A percentile compares a stretch with the other conserved stretches of the same genome.
These are phyloP conservation scores for Beverwykella pulmonaria DNA, from an alignment of 495 filamentous ascomycete genomes.

Conservation along the genomic window DNA sequence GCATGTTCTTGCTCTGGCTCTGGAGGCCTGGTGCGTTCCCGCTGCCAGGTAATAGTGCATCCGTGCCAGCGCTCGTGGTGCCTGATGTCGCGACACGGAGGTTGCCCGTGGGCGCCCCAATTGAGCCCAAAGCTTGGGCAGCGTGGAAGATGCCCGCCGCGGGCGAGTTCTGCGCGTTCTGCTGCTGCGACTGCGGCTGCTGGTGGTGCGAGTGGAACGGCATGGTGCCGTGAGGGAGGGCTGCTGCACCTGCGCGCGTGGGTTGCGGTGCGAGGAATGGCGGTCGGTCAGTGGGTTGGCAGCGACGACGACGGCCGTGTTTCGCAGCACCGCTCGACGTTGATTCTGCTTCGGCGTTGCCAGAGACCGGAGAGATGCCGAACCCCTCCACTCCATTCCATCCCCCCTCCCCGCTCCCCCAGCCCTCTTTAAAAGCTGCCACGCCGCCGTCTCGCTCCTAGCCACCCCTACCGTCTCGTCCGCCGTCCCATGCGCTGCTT, in stretches of 20 bases:
- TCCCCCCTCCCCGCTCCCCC: not conserved
- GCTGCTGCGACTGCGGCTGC: not conserved
- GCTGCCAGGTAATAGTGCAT: slow-evolving; percentile 40
- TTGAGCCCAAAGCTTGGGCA: slow-evolving; percentile 52
- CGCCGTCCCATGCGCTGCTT: not conserved
- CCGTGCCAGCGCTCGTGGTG: slow-evolving; percentile 45
- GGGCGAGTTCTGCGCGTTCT: slow-evolving; percentile 26
- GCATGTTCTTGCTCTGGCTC: not conserved
- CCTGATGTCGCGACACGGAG: slow-evolving; percentile 44
- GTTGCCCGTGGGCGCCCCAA: slow-evolving; percentile 52
- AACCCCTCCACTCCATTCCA: no score
- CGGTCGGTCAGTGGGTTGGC: not conserved
- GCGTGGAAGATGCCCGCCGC: slow-evolving; percentile 48
- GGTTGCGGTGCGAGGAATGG: not conserved
- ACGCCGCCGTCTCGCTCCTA: not conserved
- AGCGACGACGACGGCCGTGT: no score
- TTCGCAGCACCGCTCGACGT: no score
- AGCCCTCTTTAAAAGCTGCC: not conserved
- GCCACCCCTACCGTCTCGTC: not conserved
- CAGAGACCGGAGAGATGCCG: no score
- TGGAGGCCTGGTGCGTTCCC: slow-evolving; percentile 39
- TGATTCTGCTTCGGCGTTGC: not conserved
- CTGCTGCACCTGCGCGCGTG: not conserved
- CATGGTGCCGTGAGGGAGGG: slow-evolving; percentile 19
- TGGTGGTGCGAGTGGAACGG: slow-evolving; percentile 40